A percentile compares a stretch with the other conserved stretches of the same genome.
These are phyloP conservation scores for Sporothrix variecibatus DNA, from an alignment of 2,329 filamentous ascomycete species.

Conservation along the genomic window DNA sequence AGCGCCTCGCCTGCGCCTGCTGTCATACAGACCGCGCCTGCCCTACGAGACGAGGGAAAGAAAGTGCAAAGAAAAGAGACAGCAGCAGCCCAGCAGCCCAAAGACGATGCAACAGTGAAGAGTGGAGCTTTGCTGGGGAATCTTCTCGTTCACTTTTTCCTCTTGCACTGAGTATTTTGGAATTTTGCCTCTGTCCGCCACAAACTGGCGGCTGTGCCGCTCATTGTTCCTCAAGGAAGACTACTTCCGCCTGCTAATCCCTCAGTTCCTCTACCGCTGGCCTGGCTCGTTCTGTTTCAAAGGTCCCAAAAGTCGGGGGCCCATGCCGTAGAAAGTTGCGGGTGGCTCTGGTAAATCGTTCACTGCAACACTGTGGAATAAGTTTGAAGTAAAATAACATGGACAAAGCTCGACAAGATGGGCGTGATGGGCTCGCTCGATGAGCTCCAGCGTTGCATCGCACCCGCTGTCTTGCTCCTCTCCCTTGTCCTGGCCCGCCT, in stretches of 20 bases:
- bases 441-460: neutral
- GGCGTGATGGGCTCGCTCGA: neutral
- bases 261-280: neutral
- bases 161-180: neutral
- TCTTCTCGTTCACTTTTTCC: neutral
- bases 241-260: neutral
- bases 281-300: neutral
- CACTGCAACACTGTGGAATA: neutral
- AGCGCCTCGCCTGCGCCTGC: constrained; percentile 7
- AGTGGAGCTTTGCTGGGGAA: neutral
- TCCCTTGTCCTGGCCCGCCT: neutral
- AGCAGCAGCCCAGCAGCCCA: neutral
- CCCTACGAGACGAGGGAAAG: constrained; percentile 1
- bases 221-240: constrained; percentile 1
- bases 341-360: neutral
- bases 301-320: neutral
- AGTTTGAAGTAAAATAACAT: neutral
- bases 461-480: neutral
- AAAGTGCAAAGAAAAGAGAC: neutral
- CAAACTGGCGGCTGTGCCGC: neutral
- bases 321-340: neutral
- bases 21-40: neutral
- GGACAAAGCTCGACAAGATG: neutral
- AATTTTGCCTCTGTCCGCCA: neutral
- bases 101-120: neutral